phyloP scores from a whole-genome alignment of 345 rosid species.

The Eucalyptus pumila region DNA sequence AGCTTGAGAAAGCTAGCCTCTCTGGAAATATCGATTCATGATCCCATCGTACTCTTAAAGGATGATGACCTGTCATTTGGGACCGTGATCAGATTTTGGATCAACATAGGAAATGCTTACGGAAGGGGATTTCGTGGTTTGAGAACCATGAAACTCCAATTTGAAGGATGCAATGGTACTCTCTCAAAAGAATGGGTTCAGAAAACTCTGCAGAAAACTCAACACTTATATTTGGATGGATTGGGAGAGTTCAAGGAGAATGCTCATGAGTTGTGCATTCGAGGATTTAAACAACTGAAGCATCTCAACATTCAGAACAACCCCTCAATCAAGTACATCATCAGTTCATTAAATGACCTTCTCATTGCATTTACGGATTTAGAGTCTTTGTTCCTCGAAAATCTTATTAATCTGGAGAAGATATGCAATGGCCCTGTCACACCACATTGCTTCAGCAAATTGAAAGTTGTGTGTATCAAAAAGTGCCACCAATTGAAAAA shows the following conservation, averaged over 20 bases:
- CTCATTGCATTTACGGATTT: background rate
- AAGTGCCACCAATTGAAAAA: background rate
- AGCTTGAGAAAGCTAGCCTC: background rate
- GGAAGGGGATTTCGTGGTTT: background rate
- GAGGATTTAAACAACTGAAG: background rate
- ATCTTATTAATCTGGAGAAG: background rate
- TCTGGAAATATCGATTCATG: background rate
- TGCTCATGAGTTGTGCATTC: background rate
- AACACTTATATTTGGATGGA: background rate
- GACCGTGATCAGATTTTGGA: background rate
- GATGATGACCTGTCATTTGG: background rate
- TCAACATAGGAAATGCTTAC: background rate
- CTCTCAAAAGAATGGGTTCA: background rate
- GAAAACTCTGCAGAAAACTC: background rate
- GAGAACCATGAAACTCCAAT: background rate
- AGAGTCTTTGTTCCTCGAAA: background rate
- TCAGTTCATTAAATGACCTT: background rate
- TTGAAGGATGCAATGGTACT: background rate
- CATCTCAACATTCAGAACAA: background rate
- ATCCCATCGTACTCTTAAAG: background rate
- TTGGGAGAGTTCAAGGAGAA: background rate
- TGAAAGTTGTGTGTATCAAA: background rate
- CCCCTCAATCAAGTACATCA: background rate
- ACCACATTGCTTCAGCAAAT: background rate
- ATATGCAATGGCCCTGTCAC: background rate